Evolutionary conservation across 176 grass and related monocot genomes (phyloP), one percentile per base, ranked within the genome.

Genomic region (Phoenix dactylifera): DNA sequence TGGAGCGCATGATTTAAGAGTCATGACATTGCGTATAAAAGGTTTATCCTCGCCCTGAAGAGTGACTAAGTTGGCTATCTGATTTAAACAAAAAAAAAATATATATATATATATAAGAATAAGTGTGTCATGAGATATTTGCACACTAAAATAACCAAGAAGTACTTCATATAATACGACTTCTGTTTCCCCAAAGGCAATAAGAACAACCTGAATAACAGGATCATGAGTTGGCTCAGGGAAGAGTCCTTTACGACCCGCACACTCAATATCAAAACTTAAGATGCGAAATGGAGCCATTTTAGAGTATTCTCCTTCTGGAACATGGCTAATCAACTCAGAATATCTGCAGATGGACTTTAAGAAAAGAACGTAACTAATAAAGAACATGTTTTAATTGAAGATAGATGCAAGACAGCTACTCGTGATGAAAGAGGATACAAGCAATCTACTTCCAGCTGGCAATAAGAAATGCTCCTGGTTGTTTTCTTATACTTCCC

Each of bases 211-310:
- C 93, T 97, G 93, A 83, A 97, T 97, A 63, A 97, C 81, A 67
- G 93, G 93, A 73, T 97, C 93, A 83, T 97, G 84, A 80, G 76
- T 91, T 82, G 93, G 87, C 68, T 97, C 93, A 63, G 87, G 93
- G 73, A 97, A 97, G 66, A 80, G 87, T 24, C 93, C 87, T 87
- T 97, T 97, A 75, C 87, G 93, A 51, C 93, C 84, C 2, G 84
- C 87, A 78, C 93, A 97, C 72, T 97, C 93, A 63, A 97, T 97
- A 76, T 97, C 93, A 72, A 97, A 97, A 80, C 93, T 91, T 83
- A 91, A 74, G 75, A 91, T 97, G 20, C 84, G 81, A 78, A 97
- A 97, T 15, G 84, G 87, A 49, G 93, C 93, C 84, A 97, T 88
- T 77, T 88, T 91, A 72, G 93, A 97, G 58, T 83, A 85, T 57